phyloP scores from a whole-genome alignment of 768 basidiomycete genomes.

The Tylopilus subfusipes region DNA sequence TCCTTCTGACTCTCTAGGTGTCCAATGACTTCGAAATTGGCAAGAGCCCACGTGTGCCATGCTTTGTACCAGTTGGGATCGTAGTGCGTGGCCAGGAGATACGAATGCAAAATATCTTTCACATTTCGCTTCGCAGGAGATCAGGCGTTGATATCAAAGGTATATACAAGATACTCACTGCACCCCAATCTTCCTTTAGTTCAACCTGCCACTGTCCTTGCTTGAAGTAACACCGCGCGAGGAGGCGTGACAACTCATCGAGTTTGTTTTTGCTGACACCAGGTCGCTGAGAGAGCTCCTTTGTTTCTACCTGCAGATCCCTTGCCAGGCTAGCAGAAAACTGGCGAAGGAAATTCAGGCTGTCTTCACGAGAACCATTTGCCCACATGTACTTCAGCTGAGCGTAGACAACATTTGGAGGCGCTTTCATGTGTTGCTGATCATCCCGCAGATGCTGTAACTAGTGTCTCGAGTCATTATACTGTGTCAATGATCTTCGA shows the following conservation, averaged over 20 bases:
- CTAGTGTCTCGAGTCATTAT: conserved; percentile 19
- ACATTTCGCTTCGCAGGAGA: conserved; percentile 59
- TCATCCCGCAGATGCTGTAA: conserved; percentile 49
- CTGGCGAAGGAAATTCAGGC: conserved; percentile 74
- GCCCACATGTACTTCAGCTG: conserved; percentile 98
- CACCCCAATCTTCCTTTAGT: conserved; percentile 73
- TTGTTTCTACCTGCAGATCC: conserved; percentile 66
- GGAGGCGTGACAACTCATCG: conserved; percentile 70
- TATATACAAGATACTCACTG: conserved; percentile 44
- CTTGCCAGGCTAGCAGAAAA: conserved; percentile 74
- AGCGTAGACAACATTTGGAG: conserved; percentile 94
- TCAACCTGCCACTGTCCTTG: conserved; percentile 92
- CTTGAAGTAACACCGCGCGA: conserved; percentile 97
- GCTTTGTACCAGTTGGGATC: conserved; percentile 99
- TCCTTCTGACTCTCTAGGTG: conserved; percentile 69
- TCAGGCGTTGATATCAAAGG: conserved; percentile 9
- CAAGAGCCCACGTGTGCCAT: conserved; percentile 98
- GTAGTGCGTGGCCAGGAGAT: conserved; percentile 82
- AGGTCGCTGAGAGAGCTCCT: conserved; percentile 48
- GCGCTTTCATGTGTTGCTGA: conserved; percentile 63
- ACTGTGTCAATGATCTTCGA: neutral
- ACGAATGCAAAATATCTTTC: conserved; percentile 79
- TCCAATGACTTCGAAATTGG: conserved; percentile 91
- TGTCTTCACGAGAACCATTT: conserved; percentile 70
- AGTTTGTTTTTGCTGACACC: conserved; percentile 58